A percentile compares a stretch with the other conserved stretches of the same genome.
Evolutionary conservation across 2,329 filamentous ascomycete species (phyloP).

Genomic region (Phialemonium atrogriseum): DNA sequence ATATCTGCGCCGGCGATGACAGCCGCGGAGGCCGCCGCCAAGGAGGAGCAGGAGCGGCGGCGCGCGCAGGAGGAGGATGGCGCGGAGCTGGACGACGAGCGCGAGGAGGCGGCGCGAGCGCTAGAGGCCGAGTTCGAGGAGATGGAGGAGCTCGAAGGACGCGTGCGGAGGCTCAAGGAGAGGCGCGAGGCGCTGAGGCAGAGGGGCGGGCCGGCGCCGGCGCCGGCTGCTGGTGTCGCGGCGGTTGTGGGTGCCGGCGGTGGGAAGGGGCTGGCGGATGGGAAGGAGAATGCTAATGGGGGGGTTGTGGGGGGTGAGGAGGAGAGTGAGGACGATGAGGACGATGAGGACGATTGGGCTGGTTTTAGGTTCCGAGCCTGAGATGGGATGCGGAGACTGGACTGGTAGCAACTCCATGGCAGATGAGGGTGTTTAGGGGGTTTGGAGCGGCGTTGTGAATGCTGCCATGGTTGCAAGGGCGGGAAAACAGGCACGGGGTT

Average conservation of each 20-base stretch:
- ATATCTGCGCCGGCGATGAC: slow-evolving; percentile 64
- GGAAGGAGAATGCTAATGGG: slow-evolving; percentile 20
- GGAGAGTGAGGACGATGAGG: slow-evolving; percentile 28
- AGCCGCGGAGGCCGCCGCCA: slow-evolving; percentile 49
- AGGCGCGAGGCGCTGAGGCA: slow-evolving; percentile 58
- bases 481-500: no score
- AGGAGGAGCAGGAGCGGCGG: slow-evolving; percentile 40
- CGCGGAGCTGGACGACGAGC: slow-evolving; percentile 53
- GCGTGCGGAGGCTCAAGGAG: slow-evolving; percentile 61
- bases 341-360: slow-evolving; percentile 49
- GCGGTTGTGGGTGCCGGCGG: slow-evolving; percentile 12
- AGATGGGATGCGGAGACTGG: not conserved
- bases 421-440: no score
- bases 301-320: slow-evolving; percentile 14
- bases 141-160: slow-evolving; percentile 70
- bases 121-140: slow-evolving; percentile 74
- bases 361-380: slow-evolving; percentile 42
- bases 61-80: slow-evolving; percentile 51
- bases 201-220: slow-evolving; percentile 19
- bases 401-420: no score
- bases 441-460: not conserved
- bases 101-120: slow-evolving; percentile 65
- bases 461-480: no score
- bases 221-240: slow-evolving; percentile 6
- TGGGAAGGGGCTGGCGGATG: slow-evolving; percentile 15